These are phyloP conservation scores for Eucalyptus curtisii DNA, from an alignment of 345 rosid species.

Conservation along the genomic window DNA sequence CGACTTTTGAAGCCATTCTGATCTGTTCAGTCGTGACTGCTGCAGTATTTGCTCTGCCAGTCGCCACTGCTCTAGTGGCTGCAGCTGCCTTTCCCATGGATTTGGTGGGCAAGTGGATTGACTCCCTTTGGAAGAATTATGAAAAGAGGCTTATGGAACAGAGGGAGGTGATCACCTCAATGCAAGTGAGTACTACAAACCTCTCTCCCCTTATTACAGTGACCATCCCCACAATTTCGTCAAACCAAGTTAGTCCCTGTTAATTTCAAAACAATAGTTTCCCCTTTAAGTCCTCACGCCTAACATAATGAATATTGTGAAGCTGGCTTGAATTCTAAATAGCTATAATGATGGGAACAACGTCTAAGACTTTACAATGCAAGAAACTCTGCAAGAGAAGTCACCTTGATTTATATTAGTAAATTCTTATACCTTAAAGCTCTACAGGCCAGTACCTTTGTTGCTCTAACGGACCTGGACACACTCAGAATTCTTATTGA, in stretches of 20 bases:
- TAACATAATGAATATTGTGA: background rate
- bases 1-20: background rate
- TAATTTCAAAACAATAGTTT: background rate
- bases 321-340: background rate
- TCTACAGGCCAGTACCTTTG: background rate
- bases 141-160: background rate
- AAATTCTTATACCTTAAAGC: background rate
- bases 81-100: background rate
- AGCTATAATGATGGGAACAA: background rate
- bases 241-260: background rate
- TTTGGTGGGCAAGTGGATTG: background rate
- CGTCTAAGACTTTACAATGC: background rate
- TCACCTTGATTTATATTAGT: background rate
- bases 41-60: background rate
- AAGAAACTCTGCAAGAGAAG: background rate
- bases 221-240: background rate
- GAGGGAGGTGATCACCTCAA: background rate
- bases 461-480: background rate
- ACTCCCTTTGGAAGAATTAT: background rate
- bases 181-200: background rate
- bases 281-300: background rate
- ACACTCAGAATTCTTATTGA: background rate
- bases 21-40: background rate
- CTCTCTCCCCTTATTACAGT: background rate
- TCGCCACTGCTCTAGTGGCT: background rate